These are phyloP conservation scores for Coemansia asiatica DNA, from an alignment of 192 early-diverging fungal genomes.

Conservation along the genomic window DNA sequence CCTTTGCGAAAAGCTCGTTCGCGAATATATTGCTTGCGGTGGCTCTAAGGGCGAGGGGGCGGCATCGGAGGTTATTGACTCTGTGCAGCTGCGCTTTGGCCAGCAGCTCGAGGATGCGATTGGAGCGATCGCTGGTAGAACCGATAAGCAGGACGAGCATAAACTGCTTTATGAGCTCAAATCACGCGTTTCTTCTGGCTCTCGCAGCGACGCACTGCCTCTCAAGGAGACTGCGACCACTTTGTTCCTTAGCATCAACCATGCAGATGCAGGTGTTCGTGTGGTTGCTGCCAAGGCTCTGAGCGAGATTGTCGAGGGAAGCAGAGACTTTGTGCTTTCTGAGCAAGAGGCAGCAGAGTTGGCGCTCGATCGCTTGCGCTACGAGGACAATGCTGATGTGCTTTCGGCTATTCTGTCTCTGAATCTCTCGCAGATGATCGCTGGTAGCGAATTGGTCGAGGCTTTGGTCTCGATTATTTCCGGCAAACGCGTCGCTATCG, in stretches of 20 bases:
- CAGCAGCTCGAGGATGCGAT: conserved; percentile 15
- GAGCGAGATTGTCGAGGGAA: conserved; percentile 52
- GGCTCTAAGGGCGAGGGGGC: conserved; percentile 5
- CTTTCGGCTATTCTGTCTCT: conserved; percentile 24
- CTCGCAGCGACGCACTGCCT: conserved; percentile 36
- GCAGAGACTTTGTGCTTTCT: conserved; percentile 22
- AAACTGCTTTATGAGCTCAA: conserved; percentile 39
- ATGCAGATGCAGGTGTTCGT: conserved; percentile 68
- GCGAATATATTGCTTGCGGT: conserved; percentile 14
- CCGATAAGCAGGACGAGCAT: conserved; percentile 16
- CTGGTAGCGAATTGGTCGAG: conserved; percentile 13
- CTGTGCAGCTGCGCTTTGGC: conserved; percentile 31
- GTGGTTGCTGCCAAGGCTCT: conserved; percentile 70
- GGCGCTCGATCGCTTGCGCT: conserved; percentile 26
- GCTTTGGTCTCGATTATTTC: conserved; percentile 25
- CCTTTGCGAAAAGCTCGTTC: conserved; percentile 30
- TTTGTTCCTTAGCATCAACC: conserved; percentile 77
- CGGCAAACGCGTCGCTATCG: conserved; percentile 22
- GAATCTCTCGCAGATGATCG: conserved; percentile 18
- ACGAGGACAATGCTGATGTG: conserved; percentile 42
- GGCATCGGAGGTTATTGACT: conserved; percentile 9
- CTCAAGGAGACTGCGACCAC: conserved; percentile 74
- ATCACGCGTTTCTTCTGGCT: conserved; percentile 9
- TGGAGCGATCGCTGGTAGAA: conserved; percentile 5
- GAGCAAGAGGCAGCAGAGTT: conserved; percentile 20